phyloP scores from a whole-genome alignment of 257 asterid genomes.

The Nicotiana tomentosiformis region DNA sequence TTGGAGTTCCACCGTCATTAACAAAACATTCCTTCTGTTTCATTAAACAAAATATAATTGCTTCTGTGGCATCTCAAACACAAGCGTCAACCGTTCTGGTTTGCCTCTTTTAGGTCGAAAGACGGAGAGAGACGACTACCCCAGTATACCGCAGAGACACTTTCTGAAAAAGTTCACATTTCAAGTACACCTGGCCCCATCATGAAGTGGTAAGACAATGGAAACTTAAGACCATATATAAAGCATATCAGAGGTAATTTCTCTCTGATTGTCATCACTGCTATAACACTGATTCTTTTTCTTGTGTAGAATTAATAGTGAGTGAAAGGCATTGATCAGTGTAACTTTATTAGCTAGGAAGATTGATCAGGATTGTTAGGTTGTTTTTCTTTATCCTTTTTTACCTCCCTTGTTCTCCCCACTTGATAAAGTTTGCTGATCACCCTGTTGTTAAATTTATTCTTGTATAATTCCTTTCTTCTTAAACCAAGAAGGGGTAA shows the following conservation, averaged over 20 bases:
- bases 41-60: neutral
- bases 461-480: neutral
- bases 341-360: constrained; percentile 1
- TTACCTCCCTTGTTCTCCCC: neutral
- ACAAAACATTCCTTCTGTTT: neutral
- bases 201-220: neutral
- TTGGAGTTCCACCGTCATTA: neutral
- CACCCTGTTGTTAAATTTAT: neutral
- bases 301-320: neutral
- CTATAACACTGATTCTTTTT: neutral
- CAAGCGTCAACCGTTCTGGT: neutral
- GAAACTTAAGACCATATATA: neutral
- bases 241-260: neutral
- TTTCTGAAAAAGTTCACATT: neutral
- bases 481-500: neutral
- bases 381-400: neutral
- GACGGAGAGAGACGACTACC: neutral
- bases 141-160: neutral
- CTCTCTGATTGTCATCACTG: neutral
- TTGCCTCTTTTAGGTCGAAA: neutral
- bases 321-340: neutral
- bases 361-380: neutral
- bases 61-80: neutral
- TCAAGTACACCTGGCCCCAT: neutral
- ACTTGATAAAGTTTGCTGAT: neutral